Percentiles rank a stretch among this genome's conserved stretches.
These are phyloP conservation scores for Omphalotus guepiniiformis DNA, from an alignment of 768 basidiomycete genomes.

Conservation along the genomic window DNA sequence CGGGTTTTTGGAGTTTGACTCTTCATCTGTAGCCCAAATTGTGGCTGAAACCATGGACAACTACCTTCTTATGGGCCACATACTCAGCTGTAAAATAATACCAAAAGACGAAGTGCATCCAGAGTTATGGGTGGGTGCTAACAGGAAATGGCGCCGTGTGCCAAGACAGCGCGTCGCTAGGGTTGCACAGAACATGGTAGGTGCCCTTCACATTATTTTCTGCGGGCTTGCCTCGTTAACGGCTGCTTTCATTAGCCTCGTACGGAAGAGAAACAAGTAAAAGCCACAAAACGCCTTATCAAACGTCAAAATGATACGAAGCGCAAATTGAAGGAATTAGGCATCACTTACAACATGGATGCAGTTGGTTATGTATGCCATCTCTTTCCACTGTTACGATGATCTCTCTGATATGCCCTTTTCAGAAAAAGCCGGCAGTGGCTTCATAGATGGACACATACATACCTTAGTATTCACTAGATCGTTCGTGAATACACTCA, in stretches of 20 bases:
- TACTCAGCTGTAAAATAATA: constrained; percentile 86
- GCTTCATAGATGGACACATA: too few species aligned
- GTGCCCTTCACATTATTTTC: neutral
- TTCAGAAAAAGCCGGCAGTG: constrained; percentile 2
- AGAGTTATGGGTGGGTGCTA: constrained; percentile 95
- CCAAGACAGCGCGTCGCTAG: constrained; percentile 71
- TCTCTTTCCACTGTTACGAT: neutral
- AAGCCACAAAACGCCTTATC: constrained; percentile 63
- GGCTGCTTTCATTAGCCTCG: constrained; percentile 58
- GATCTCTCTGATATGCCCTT: neutral
- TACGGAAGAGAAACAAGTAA: constrained; percentile 63
- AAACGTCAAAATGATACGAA: constrained; percentile 76
- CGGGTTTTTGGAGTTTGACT: constrained; percentile 93
- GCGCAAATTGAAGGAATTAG: constrained; percentile 70
- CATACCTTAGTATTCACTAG: too few species aligned
- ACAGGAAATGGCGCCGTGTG: constrained; percentile 81
- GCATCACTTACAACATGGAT: constrained; percentile 86
- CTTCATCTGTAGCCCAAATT: constrained; percentile 84
- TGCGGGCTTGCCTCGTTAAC: neutral
- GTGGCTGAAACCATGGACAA: constrained; percentile 99
- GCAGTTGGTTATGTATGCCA: constrained; percentile 74
- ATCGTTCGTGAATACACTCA: too few species aligned
- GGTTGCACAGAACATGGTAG: constrained; percentile 79
- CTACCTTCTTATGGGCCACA: constrained; percentile 92
- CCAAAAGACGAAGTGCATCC: constrained; percentile 90